Evolutionary conservation across 768 basidiomycete genomes (phyloP).

Genomic region (Cubamyces lactineus): DNA sequence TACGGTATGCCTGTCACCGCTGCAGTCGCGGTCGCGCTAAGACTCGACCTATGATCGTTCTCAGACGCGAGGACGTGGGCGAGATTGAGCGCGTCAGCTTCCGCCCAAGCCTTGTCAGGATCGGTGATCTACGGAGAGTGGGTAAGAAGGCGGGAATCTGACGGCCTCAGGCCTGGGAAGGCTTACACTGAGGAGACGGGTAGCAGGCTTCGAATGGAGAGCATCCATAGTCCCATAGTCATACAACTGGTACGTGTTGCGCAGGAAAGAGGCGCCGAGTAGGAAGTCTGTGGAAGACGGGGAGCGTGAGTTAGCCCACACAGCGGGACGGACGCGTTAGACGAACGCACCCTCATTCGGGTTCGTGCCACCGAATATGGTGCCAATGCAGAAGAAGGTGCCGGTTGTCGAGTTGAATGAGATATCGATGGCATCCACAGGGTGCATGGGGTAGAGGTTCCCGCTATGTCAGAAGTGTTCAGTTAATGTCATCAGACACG

Average conservation of each 20-base stretch:
- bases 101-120: not conserved
- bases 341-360: not conserved
- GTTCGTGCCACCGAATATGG: not conserved
- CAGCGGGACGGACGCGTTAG: not conserved
- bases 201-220: not conserved
- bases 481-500: not conserved
- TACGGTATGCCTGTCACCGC: not conserved
- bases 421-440: not conserved
- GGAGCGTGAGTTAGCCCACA: not conserved
- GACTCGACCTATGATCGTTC: not conserved
- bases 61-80: not conserved
- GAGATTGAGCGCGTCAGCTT: not conserved
- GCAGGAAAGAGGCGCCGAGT: not conserved
- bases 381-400: not conserved
- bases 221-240: not conserved
- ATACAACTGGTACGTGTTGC: slow-evolving; percentile 2
- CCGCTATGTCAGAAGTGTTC: not conserved
- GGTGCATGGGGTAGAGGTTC: slow-evolving; percentile 2
- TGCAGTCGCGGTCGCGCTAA: not conserved
- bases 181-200: slow-evolving; percentile 3
- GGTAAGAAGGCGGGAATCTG: not conserved
- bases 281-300: not conserved
- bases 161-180: no score
- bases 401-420: not conserved
- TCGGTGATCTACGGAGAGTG: not conserved